Evolutionary conservation across 2,329 filamentous ascomycete genomes (phyloP), one percentile per base, ranked within the genome.

Genomic region (Biscogniauxia marginata): DNA sequence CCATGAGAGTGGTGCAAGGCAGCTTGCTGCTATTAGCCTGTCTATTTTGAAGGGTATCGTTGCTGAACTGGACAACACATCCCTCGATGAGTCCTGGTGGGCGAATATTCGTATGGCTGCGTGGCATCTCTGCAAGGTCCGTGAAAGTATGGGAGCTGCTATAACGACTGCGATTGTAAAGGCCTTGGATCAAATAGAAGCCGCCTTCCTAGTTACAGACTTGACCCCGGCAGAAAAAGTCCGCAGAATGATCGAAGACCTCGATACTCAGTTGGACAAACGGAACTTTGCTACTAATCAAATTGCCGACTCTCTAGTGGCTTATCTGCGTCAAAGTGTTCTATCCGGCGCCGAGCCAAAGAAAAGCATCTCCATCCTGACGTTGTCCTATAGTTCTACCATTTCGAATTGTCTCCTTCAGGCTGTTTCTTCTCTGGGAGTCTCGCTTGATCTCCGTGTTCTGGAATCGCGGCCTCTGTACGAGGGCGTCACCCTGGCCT

Each of bases 391-490:
- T 7, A 88, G 84, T 58, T 87, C 84, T 3, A 87, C 86, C 0
- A 83, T 88, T 56, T 73, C 71, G 3, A 67, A 74, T 16, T 77
- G 75, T 50, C 73, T 89, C 9, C 62, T 77, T 1, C 71, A 77
- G 23, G 70, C 75, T 2, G 70, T 79, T 9, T 61, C 65, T 0
- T 61, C 63, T 1, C 66, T 73, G 2, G 68, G 64, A 1, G 66
- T 77, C 7, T 63, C 58, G 0, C 65, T 88, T 7, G 78, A 86
- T 50, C 69, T 90, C 18, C 79, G 79, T 4, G 74, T 90, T 24
- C 75, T 90, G 3, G 87, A 90, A 67, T 89, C 87, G 2, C 77
- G 87, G 0, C 87, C 87, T 0, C 75, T 85, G 0, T 89, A 80
- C 60, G 86, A 90, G 70, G 87, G 86, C 7, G 82, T 82, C 4